Base-by-base conservation (phyloP, 805 yeast genomes). In the Wickerhamiella slavikovae region DNA sequence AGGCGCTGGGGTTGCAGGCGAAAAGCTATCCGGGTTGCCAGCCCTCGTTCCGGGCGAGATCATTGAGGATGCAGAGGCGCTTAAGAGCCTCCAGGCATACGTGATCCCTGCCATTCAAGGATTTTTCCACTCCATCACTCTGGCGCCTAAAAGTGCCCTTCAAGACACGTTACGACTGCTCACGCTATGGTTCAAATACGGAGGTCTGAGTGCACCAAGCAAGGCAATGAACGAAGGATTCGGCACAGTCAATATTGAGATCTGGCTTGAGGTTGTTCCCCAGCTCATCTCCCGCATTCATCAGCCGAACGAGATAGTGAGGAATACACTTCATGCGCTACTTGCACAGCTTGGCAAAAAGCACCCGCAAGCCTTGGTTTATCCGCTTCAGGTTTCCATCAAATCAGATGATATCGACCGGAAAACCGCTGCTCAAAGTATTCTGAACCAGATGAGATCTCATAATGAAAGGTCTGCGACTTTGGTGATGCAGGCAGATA, bases 61-160 rank as follows among this genome's bases (percentile, higher is more conserved):
- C 13, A 45, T 41, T 21, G 43, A 38, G 24, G 41, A 41, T 7
- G 51, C 45, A 19, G 30, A 30, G 17, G 35, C 39, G 15, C 28
- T 24, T 6, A 31, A 69, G 33, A 57, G 74, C 15, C 71, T 83
- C 15, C 75, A 73, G 34, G 69, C 79, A 25, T 93, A 89, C 47
- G 96, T 91, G 13, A 72, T 83, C 25, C 96, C 98, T 0, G 95
- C 99, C 0, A 80, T 89, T 28, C 74, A 71, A 40, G 98, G 98
- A 0, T 89, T 89, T 47, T 89, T 91, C 65, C 85, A 79, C 43
- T 82, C 96, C 0, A 83, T 91, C 41, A 71, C 94, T 0, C 55
- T 89, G 28, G 82, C 95, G 0, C 71, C 66, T 32, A 66, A 91
- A 0, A 79, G 77, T 39, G 85, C 95, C 1, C 55, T 89, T 10